Evolutionary conservation across 345 rosid genomes (phyloP).

Genomic region (Rhodamnia rubescens): DNA sequence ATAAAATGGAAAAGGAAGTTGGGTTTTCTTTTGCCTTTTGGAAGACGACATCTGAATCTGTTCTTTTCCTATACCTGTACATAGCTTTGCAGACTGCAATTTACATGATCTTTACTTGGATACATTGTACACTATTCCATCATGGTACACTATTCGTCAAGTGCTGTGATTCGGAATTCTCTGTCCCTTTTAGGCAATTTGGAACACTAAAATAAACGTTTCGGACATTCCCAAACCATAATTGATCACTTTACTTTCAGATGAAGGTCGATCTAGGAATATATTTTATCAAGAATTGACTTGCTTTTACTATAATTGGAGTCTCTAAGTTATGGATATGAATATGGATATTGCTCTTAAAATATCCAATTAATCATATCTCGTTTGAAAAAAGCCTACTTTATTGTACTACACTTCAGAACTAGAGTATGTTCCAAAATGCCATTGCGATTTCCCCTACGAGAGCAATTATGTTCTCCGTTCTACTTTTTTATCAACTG

Average conservation of each 20-base stretch:
- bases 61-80: neutral
- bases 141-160: neutral
- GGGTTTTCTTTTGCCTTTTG: neutral
- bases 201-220: neutral
- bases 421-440: neutral
- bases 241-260: neutral
- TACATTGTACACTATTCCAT: neutral
- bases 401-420: neutral
- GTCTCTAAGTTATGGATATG: neutral
- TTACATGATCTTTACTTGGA: neutral
- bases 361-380: neutral
- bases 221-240: neutral
- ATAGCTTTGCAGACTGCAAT: neutral
- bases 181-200: neutral
- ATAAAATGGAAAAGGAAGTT: neutral
- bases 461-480: neutral
- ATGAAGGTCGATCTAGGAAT: neutral
- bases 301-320: neutral
- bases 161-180: neutral
- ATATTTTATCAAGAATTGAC: neutral
- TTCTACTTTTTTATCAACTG: neutral
- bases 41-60: neutral
- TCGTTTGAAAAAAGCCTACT: neutral
- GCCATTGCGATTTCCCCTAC: neutral
- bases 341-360: neutral